Conservation (phyloP, 441 rosid genomes). For the Arabidopsis hybrid region DNA sequence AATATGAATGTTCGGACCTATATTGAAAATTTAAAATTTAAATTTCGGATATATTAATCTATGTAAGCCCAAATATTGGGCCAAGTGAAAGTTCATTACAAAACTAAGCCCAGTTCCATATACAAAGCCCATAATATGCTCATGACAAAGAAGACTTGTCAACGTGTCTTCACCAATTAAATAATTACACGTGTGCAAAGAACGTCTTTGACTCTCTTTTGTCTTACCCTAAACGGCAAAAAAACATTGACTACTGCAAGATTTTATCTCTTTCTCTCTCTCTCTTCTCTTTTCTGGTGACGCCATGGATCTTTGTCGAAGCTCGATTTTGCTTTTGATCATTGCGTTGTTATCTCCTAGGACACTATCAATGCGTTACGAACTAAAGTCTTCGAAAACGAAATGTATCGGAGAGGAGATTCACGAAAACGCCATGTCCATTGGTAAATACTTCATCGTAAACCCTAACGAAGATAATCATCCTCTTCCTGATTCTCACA, state of each 20-base stretch:
- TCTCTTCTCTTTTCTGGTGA: neutral
- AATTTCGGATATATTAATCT: too few relatives aligned
- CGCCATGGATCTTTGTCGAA: slow-evolving; percentile 41
- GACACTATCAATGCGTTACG: slow-evolving; percentile 61
- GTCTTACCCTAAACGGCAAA: slow-evolving; percentile 16
- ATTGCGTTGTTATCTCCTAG: slow-evolving; percentile 47
- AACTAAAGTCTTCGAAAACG: slow-evolving; percentile 55
- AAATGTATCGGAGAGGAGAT: slow-evolving; percentile 73
- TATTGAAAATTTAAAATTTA: too few relatives aligned
- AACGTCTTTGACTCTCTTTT: slow-evolving; percentile 10
- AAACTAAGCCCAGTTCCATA: neutral
- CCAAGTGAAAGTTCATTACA: neutral
- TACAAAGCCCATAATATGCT: slow-evolving; percentile 2
- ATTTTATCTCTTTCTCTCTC: neutral
- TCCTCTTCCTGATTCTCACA: slow-evolving; percentile 61
- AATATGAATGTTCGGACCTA: too few relatives aligned
- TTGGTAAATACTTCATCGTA: slow-evolving; percentile 68
- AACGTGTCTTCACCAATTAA: slow-evolving; percentile 33
- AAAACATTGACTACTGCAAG: slow-evolving; percentile 19
- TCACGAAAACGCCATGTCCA: slow-evolving; percentile 55
- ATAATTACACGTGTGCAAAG: neutral
- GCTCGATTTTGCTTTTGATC: slow-evolving; percentile 23
- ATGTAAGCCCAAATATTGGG: neutral
- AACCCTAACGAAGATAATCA: slow-evolving; percentile 55
- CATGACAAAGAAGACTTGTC: neutral